A percentile compares a stretch with the other conserved stretches of the same genome.
phyloP scores from a whole-genome alignment of 2,329 filamentous ascomycete genomes.

The Amauroascus verrucosus region DNA sequence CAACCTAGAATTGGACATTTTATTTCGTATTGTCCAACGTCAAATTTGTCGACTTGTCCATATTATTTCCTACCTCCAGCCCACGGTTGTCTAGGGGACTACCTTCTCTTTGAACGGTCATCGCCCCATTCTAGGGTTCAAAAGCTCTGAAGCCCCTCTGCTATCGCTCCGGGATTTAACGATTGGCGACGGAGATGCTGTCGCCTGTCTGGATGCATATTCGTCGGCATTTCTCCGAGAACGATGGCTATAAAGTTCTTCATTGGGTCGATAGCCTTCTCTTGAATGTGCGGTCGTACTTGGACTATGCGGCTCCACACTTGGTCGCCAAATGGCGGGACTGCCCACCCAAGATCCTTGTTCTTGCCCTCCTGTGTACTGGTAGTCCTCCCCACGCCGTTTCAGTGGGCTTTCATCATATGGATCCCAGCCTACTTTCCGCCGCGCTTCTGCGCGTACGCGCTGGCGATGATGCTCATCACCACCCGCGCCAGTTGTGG shows the following conservation, averaged over 20 bases:
- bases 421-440: constrained; percentile 58
- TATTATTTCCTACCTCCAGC: too few relatives aligned
- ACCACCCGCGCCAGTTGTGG: constrained; percentile 54
- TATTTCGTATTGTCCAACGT: too few relatives aligned
- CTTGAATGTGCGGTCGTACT: constrained; percentile 1
- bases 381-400: constrained; percentile 55
- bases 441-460: constrained; percentile 49
- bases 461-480: constrained; percentile 52
- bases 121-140: too few relatives aligned
- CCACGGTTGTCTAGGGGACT: not conserved
- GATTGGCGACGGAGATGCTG: constrained; percentile 3
- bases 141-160: not conserved
- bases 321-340: constrained; percentile 3
- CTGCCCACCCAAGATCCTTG: constrained; percentile 9
- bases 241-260: not conserved
- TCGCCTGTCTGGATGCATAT: not conserved
- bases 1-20: not conserved
- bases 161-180: not conserved
- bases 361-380: constrained; percentile 32
- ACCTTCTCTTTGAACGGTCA: not conserved
- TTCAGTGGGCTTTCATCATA: constrained; percentile 63
- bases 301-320: not conserved
- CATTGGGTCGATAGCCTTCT: not conserved
- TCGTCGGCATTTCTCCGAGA: not conserved
- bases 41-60: too few relatives aligned